Evolutionary conservation across 2,329 filamentous ascomycete species (phyloP), one percentile per base, ranked within the genome.

Genomic region (Epichloe amarillans): DNA sequence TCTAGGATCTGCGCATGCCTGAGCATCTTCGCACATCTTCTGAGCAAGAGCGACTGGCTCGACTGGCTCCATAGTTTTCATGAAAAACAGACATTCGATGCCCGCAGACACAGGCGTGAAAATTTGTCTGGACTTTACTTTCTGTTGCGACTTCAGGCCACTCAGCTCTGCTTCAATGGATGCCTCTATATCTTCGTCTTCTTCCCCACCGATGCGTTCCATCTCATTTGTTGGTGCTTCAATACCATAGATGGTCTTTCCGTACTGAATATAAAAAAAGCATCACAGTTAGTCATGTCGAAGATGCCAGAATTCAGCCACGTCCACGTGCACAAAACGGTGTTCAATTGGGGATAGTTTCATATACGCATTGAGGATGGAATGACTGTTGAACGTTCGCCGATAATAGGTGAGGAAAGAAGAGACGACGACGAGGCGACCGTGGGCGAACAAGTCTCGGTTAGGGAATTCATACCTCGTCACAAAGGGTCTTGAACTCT

Each of bases 141-240:
- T 64, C 45, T 60, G 61, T 33, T 66, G 58, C 39, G 69, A 60
- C 50, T 77, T 80, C 58, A 89, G 76, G 2, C 70, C 73, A 30
- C 74, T 75, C n/a, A 93, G 65, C 66, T 93, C 88, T 61, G 80
- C 82, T 57, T 79, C 65, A 57, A 93, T 87, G 30, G 82, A 77
- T 5, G 79, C 74, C 61, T 89, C 86, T 57, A 93, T 88, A 58
- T 88, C 84, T n/a, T 68, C 68, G 14, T 65, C 66, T 0, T 73
- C 73, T 17, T 70, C 69, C 5, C 71, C 71, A 6, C 70, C 70
- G 4, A 35, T 33, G 3, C 66, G 68, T 2, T 60, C 68, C 11
- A 59, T 65, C 11, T 64, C 62, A 61, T 15, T 60, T 62, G 41
- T 64, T 62, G 64, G 60, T 4, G 64, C 58, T 17, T 68, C 67